A percentile compares a stretch with the other conserved stretches of the same genome.
Conservation (phyloP, 2,329 filamentous ascomycete genomes). For the Juglanconis oblonga region DNA sequence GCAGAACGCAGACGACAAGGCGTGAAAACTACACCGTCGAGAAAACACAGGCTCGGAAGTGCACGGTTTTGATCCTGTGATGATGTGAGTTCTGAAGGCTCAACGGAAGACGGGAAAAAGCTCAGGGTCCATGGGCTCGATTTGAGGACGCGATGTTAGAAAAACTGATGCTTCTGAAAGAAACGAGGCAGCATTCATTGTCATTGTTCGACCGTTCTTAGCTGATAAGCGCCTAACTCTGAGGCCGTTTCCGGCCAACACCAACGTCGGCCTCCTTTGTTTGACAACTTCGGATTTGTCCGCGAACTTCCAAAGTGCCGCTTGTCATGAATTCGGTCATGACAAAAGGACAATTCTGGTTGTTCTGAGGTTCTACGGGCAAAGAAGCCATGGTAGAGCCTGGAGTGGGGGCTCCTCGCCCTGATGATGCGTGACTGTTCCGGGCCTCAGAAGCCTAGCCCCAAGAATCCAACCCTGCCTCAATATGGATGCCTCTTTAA, state of each 20-base stretch:
- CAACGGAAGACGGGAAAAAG: not conserved
- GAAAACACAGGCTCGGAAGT: not conserved
- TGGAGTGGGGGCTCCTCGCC: not conserved
- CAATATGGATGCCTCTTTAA: no score
- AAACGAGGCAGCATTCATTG: not conserved
- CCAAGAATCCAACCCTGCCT: no score
- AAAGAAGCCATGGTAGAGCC: not conserved
- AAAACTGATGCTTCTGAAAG: not conserved
- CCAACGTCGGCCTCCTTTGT: conserved; percentile 1
- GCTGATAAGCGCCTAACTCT: not conserved
- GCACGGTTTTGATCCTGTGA: not conserved
- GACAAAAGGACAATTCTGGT: not conserved
- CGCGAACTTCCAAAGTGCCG: not conserved
- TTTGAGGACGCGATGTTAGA: not conserved
- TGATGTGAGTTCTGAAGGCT: not conserved
- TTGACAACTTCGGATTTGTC: not conserved
- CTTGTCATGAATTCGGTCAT: not conserved
- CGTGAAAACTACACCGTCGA: no score
- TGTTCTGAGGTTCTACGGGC: not conserved
- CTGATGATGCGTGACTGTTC: not conserved
- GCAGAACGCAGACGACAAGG: no score
- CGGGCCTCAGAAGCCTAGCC: not conserved
- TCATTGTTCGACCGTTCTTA: not conserved
- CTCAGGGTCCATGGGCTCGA: not conserved
- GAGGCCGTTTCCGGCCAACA: conserved; percentile 11